Conservation (phyloP, 73 alveolate genomes). For the Uronychia binucleata region DNA sequence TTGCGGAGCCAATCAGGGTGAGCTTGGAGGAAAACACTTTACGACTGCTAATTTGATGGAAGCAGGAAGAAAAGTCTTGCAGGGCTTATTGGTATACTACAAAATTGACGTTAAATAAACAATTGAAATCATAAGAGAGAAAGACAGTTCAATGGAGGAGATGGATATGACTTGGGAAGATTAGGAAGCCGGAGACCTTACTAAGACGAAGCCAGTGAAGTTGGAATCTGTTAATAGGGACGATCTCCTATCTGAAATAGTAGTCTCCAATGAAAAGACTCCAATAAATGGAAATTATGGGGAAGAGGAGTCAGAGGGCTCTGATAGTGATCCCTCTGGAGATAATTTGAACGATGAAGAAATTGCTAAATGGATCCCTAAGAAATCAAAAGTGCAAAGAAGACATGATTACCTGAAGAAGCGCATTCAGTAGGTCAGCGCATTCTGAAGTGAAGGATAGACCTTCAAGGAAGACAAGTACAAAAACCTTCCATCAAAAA, state of each 20-base stretch:
- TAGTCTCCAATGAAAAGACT: background rate
- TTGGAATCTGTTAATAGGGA: background rate
- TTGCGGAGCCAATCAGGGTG: constrained; percentile 82
- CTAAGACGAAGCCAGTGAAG: background rate
- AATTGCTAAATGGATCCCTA: constrained; percentile 82
- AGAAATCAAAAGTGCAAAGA: constrained; percentile 13
- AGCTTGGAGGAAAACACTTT: constrained; percentile 64
- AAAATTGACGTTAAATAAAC: too few relatives aligned
- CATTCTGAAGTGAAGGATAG: background rate
- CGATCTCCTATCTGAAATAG: background rate
- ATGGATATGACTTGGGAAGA: too few relatives aligned
- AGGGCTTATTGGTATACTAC: background rate
- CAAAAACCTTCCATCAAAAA: constrained; percentile 3
- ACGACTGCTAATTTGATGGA: constrained; percentile 50
- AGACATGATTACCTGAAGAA: constrained; percentile 5
- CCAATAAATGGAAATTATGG: background rate
- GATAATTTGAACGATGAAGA: constrained; percentile 87
- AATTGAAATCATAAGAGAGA: background rate
- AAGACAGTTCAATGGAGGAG: too few relatives aligned
- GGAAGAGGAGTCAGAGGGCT: constrained; percentile 63
- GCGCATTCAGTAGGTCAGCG: background rate
- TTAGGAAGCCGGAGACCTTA: background rate
- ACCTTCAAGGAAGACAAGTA: background rate
- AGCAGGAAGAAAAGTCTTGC: background rate
- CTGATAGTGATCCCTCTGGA: constrained; percentile 92